Evolutionary conservation across 2,329 filamentous ascomycete genomes (phyloP), one percentile per base, ranked within the genome.

Genomic region (Ophiostoma perfectum): DNA sequence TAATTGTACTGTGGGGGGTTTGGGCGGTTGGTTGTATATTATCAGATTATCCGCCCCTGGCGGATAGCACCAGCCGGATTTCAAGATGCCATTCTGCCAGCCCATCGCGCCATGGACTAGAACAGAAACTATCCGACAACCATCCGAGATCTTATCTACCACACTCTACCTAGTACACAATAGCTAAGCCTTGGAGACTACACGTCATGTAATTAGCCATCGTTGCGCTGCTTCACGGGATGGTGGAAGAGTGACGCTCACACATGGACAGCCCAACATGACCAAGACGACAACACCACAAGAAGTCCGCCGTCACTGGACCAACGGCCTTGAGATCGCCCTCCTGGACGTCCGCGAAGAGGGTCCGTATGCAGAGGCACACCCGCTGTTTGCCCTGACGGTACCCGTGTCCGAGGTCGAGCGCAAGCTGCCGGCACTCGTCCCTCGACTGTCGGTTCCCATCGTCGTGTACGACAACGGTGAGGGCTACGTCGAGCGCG

Each of bases 281-380:
- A 38, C 27, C 36, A 64, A 18, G 18, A 69, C 47, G 11, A 69
- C 39, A 16, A 47, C 65, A 8, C 67, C 67, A 3, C 65, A 64
- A 12, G 45, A 55, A 8, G n/a, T 69, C 12, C 67, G 67, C 65
- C 55, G 27, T 14, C 45, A 41, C 41, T 69, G 67, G 67, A 36
- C 39, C 18, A 69, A 58, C 41, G 45, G 65, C 58, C 45, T 69
- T 18, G 67, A 69, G 67, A 62, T 69, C 12, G 67, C 67, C 27
- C 58, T 69, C 8, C 38, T 69, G 18, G 67, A 69, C 7, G 67
- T 69, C 36, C 67, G 67, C 45, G 67, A 69, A 41, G 67, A 69
- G 58, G 67, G 67, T 18, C 65, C 67, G 7, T 69, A 69, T 39
- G 65, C 67, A 14, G 58, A 58, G 2, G 58, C 64, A 8, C 67